Base-by-base conservation (phyloP, 768 basidiomycete genomes). In the Trametopsis cervina region DNA sequence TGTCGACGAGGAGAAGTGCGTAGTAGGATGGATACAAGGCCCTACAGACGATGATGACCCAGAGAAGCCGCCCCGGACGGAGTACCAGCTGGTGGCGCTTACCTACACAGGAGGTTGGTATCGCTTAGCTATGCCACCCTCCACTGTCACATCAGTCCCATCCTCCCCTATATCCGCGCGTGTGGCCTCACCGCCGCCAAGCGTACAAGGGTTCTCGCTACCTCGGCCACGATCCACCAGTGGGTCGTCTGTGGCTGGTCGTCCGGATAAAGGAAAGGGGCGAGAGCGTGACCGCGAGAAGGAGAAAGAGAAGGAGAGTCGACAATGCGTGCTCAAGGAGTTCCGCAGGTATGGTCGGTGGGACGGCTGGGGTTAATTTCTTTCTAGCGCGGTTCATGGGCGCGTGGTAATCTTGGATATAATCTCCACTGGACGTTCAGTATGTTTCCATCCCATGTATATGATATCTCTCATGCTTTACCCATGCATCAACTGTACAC, bases 91-190 rank as follows among this genome's bases (percentile, higher is more conserved):
- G 17, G 69, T 95, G 50, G 89, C 88, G 4, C 64, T 95, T 52
- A 95, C 93, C 0, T 93, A 83, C 58, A 78, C 81, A 0, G 91
- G 92, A n/a, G 87, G 89, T 1, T 95, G 92, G 92, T 95, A 91
- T 66, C 78, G 90, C 6, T 71, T 94, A 10, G 75, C 83, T 15
- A 65, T 92, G 13, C 88, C 78, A 15, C 60, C 55, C 15, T 61
- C 68, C 17, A 57, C 58, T 22, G 12, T 50, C 11, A 17, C 50
- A 7, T 48, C 55, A n/a, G 50, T 62, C 25, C 51, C 58, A 21
- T 56, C 56, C n/a, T 45, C 59, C 22, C 57, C 59, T 21, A 44
- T 51, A 25, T 44, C 57, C 2, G 55, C 55, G 5, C 37, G 57
- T 18, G 24, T 49, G 10, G 49, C 59, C 13, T 26, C 42, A 10